Percentiles rank a stretch among this genome's conserved stretches.
Evolutionary conservation across 768 basidiomycete species (phyloP).

Genomic region (Agrocybe praecox): DNA sequence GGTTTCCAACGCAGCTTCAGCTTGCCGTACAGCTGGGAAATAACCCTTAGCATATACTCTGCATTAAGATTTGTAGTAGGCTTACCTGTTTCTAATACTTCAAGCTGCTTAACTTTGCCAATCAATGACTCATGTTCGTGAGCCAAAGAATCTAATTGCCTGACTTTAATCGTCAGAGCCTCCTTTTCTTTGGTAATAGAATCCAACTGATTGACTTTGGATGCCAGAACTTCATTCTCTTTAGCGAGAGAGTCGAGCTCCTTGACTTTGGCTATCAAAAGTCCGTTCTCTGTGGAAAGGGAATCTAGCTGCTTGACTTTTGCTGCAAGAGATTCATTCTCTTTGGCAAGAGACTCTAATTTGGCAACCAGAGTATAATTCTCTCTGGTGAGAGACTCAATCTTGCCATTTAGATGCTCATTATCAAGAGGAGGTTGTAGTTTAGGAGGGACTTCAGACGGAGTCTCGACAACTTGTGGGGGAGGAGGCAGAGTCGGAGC

Average conservation of each 20-base stretch:
- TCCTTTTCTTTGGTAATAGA: conserved; percentile 25
- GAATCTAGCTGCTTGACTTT: conserved; percentile 12
- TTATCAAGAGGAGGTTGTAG: conserved; percentile 15
- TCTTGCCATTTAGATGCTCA: conserved; percentile 17
- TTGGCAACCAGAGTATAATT: conserved; percentile 17
- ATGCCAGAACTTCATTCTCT: conserved; percentile 20
- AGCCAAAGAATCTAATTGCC: background rate
- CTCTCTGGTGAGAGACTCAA: conserved; percentile 20
- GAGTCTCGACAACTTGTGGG: conserved; percentile 19
- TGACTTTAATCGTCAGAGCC: conserved; percentile 1
- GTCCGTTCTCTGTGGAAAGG: conserved; percentile 25
- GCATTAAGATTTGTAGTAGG: conserved; percentile 20
- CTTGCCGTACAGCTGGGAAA: conserved; percentile 32
- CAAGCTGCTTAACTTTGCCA: conserved; percentile 17
- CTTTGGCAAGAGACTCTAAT: conserved; percentile 19
- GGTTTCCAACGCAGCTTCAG: conserved; percentile 33
- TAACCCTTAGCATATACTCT: background rate
- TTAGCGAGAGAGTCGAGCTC: conserved; percentile 18
- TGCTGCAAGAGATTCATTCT: conserved; percentile 20
- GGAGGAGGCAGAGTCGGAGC: conserved; percentile 20
- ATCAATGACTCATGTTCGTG: conserved; percentile 2
- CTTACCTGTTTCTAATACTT: conserved; percentile 30
- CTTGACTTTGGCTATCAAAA: background rate
- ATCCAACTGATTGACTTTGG: conserved; percentile 1
- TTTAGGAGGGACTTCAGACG: conserved; percentile 22